A percentile compares a stretch with the other conserved stretches of the same genome.
These are phyloP conservation scores for Pleurotus giganteus DNA, from an alignment of 768 basidiomycete genomes.

Conservation along the genomic window DNA sequence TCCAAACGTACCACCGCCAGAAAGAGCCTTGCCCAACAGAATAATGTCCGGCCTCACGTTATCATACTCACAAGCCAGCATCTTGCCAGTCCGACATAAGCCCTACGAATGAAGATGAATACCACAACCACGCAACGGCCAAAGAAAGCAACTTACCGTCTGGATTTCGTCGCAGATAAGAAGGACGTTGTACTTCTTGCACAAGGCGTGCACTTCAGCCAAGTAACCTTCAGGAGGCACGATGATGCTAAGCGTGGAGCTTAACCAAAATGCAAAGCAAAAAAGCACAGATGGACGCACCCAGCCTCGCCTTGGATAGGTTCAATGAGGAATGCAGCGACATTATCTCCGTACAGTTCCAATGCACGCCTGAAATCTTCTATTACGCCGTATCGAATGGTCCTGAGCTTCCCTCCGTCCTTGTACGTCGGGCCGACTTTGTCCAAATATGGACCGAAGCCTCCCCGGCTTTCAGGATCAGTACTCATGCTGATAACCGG, in stretches of 20 bases:
- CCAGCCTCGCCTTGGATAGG: conserved; percentile 99
- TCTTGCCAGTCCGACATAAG: conserved; percentile 88
- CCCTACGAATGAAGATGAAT: conserved; percentile 46
- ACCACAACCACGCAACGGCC: not conserved
- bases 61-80: conserved; percentile 90
- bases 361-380: conserved; percentile 83
- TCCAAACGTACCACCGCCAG: conserved; percentile 75
- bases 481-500: conserved; percentile 74
- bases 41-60: conserved; percentile 87
- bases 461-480: conserved; percentile 82
- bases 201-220: conserved; percentile 69
- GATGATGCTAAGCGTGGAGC: conserved; percentile 63
- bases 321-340: conserved; percentile 94
- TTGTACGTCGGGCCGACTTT: conserved; percentile 79
- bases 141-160: conserved; percentile 53
- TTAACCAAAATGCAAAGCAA: not conserved
- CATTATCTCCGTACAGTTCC: conserved; percentile 73
- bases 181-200: conserved; percentile 91
- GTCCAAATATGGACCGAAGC: conserved; percentile 89
- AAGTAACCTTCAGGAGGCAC: conserved; percentile 91
- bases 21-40: conserved; percentile 93
- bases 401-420: conserved; percentile 47
- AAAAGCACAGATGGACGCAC: conserved; percentile 39
- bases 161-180: conserved; percentile 99
- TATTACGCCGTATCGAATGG: conserved; percentile 82